A percentile compares a stretch with the other conserved stretches of the same genome.
Evolutionary conservation across 805 yeast species (phyloP).

Genomic region (Cyberlindnera mississippiensis): DNA sequence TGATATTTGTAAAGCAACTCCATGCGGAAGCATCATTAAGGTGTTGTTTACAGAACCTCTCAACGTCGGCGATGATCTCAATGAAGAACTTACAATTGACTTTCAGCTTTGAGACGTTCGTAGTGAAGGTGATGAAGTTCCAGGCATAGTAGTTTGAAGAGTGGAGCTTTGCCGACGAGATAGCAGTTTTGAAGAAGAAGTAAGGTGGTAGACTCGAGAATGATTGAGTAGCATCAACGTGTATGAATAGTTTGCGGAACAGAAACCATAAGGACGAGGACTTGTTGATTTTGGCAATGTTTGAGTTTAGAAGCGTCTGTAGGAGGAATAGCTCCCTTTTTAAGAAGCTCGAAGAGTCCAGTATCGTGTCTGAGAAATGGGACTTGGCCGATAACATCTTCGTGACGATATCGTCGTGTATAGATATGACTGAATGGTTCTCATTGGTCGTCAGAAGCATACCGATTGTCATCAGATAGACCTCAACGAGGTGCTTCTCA

Average conservation of each 20-base stretch:
- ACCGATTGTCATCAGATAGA: conserved; percentile 31
- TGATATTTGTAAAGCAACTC: conserved; percentile 24
- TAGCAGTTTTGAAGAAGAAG: conserved; percentile 21
- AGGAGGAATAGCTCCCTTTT: conserved; percentile 19
- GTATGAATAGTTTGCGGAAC: conserved; percentile 29
- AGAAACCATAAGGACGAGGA: conserved; percentile 37
- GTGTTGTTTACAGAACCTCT: conserved; percentile 27
- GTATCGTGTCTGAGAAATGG: neutral
- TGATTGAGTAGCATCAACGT: neutral
- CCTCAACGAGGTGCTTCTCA: conserved; percentile 5
- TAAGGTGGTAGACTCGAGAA: neutral
- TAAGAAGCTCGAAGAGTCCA: conserved; percentile 14
- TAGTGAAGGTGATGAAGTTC: conserved; percentile 33
- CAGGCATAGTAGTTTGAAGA: conserved; percentile 38
- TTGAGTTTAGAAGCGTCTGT: conserved; percentile 29
- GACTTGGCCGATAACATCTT: conserved; percentile 6
- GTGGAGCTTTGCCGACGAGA: conserved; percentile 31
- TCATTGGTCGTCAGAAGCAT: conserved; percentile 35
- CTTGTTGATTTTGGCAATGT: conserved; percentile 33
- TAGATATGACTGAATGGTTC: conserved; percentile 30
- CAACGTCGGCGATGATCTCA: conserved; percentile 2
- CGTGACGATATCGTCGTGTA: conserved; percentile 28
- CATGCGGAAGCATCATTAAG: conserved; percentile 34
- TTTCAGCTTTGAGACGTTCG: conserved; percentile 20
- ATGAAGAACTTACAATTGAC: neutral